A percentile compares a stretch with the other conserved stretches of the same genome.
Conservation (phyloP, 768 basidiomycete species). For the Pulveroboletus ravenelii region DNA sequence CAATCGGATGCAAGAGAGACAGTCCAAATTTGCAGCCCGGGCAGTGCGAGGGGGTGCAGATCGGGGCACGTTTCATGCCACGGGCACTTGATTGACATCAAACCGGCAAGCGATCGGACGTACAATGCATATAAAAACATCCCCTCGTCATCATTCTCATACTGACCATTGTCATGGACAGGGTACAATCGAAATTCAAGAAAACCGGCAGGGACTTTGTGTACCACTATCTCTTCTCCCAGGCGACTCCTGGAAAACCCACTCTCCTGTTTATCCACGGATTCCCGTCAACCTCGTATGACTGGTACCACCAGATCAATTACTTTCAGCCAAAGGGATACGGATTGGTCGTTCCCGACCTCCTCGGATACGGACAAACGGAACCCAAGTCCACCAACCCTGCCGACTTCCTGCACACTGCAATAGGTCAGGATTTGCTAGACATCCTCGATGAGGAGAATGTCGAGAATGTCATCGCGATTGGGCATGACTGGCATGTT, state of each 20-base stretch:
- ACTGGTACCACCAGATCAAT: constrained; percentile 40
- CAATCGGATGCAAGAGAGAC: constrained; percentile 1
- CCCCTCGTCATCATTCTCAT: neutral
- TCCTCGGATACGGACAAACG: constrained; percentile 44
- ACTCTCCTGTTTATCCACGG: constrained; percentile 44
- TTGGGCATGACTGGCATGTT: constrained; percentile 40
- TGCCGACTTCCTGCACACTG: constrained; percentile 23
- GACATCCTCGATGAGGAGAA: constrained; percentile 38
- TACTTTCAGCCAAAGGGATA: constrained; percentile 38
- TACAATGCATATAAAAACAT: constrained; percentile 5
- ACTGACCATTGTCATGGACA: constrained; percentile 20
- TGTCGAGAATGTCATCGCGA: constrained; percentile 28
- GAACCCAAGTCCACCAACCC: constrained; percentile 35
- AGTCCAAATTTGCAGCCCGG: constrained; percentile 5
- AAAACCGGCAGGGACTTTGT: constrained; percentile 31
- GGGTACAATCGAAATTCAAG: constrained; percentile 29
- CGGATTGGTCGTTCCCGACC: constrained; percentile 43
- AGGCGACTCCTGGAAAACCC: constrained; percentile 24
- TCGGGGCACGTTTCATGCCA: constrained; percentile 17
- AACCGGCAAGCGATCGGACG: constrained; percentile 16
- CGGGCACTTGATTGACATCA: constrained; percentile 1
- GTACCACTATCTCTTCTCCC: constrained; percentile 35
- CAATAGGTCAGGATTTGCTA: constrained; percentile 31
- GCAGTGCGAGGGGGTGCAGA: constrained; percentile 15
- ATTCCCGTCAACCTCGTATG: constrained; percentile 39